Percentiles rank a stretch among this genome's conserved stretches.
Conservation (phyloP, 75 land plant species). For the Picea glauca region DNA sequence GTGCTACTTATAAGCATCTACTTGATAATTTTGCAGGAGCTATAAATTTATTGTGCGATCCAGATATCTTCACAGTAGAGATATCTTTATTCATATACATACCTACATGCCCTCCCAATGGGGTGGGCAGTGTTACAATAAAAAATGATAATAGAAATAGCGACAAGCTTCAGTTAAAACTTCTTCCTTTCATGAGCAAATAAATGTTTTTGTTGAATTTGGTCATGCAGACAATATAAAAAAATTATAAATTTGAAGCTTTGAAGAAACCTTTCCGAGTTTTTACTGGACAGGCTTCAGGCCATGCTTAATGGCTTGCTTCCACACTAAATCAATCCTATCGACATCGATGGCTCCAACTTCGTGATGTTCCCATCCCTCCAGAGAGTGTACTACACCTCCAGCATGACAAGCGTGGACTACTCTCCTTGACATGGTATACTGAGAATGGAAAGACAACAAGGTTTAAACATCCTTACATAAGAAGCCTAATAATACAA, state of each 20-base stretch:
- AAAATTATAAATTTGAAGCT: neutral
- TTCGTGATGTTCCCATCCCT: conserved; percentile 82
- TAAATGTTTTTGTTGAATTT: neutral
- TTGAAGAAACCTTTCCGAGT: neutral
- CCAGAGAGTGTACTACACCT: conserved; percentile 69
- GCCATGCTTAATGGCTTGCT: conserved; percentile 71
- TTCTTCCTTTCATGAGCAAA: neutral
- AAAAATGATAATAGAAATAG: neutral
- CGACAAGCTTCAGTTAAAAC: neutral
- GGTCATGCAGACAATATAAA: neutral
- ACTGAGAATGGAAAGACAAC: conserved; percentile 30
- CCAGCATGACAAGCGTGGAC: conserved; percentile 99
- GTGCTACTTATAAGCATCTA: too few species aligned
- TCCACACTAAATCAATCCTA: conserved; percentile 71
- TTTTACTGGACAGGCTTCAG: conserved; percentile 27
- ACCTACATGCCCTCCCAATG: too few species aligned
- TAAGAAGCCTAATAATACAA: neutral
- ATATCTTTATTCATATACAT: too few species aligned
- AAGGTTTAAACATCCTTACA: neutral
- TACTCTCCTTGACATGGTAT: conserved; percentile 66
- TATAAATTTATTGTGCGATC: too few species aligned
- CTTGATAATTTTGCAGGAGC: too few species aligned
- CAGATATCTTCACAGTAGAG: too few species aligned
- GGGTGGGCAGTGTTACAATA: conserved; percentile 1
- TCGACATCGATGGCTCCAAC: conserved; percentile 80